These are phyloP conservation scores for Cladosporium sp. DNA, from an alignment of 2,329 filamentous ascomycete genomes.

Conservation along the genomic window DNA sequence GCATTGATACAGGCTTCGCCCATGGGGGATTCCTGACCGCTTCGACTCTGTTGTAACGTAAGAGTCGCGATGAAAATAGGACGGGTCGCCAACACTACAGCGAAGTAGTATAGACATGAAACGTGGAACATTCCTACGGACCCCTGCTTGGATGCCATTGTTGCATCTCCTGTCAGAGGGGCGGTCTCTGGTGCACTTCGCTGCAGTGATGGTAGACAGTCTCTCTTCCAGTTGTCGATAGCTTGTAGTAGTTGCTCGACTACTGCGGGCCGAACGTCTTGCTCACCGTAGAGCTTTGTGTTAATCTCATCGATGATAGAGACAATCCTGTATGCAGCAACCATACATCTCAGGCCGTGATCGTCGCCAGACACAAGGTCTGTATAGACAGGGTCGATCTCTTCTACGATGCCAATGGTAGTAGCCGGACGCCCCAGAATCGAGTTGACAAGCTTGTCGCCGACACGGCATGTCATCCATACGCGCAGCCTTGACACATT, in stretches of 20 bases:
- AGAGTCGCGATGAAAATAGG: slow-evolving; percentile 53
- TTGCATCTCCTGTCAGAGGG: neutral
- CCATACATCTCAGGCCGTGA: neutral
- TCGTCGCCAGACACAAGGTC: neutral
- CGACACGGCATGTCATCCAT: slow-evolving; percentile 9
- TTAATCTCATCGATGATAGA: slow-evolving; percentile 14
- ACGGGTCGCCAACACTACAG: slow-evolving; percentile 54
- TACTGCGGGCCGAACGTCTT: neutral
- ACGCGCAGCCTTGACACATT: neutral
- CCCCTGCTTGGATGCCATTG: neutral
- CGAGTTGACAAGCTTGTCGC: slow-evolving; percentile 8
- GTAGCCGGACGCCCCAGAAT: slow-evolving; percentile 23
- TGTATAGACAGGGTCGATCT: slow-evolving; percentile 9
- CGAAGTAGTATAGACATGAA: slow-evolving; percentile 56
- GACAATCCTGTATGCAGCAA: slow-evolving; percentile 4
- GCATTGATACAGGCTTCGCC: slow-evolving; percentile 54
- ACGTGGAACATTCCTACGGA: slow-evolving; percentile 43
- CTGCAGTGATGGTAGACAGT: neutral
- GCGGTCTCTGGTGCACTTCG: neutral
- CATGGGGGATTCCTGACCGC: slow-evolving; percentile 25
- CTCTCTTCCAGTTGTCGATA: slow-evolving; percentile 17
- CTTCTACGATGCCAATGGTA: slow-evolving; percentile 16
- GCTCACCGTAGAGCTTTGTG: slow-evolving; percentile 5
- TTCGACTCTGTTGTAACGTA: slow-evolving; percentile 20
- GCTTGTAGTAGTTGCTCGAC: slow-evolving; percentile 5